Base-by-base conservation (phyloP, 345 rosid species). In the Streptanthus diversifolius region DNA sequence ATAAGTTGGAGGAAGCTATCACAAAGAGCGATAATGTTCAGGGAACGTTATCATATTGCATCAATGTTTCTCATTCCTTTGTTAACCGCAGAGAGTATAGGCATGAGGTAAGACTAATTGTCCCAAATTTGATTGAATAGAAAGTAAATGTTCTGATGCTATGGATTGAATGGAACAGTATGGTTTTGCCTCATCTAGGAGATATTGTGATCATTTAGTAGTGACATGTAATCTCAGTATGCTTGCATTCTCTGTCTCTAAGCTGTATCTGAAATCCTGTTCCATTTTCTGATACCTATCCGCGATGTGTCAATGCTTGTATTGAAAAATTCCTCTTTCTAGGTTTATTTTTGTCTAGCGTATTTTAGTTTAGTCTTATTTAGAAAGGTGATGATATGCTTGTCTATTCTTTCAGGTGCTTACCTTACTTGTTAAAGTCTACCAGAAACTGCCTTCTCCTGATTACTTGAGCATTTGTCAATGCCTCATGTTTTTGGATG, bases 1-100 rank as follows among this genome's bases (percentile, higher is more conserved):
- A 95, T 80, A 95, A 92, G 81, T 90, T 95, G 62, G 93, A 95
- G 85, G 98, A 95, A 79, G 97, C 99, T 76, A 89, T 95, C 57
- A 85, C 82, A 22, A 84, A 84, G 83, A 95, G 99, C 58, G 96
- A 92, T 64, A 92, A 95, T 73, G 87, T 95, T 58, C 87, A 84
- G 47, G 97, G 90, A 45, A 84, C 91, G 48, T 84, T 95, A 57
- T 81, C 92, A 51, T 92, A 92, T 67, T 90, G 96, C 84, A 92
- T 88, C 57, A 81, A 87, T 53, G 85, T 92, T 33, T 92, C 99
- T 58, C 97, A 95, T 82, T 84, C 97, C 27, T 92, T 85, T 57
- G 91, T 95, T 39, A 87, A 92, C 77, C 89, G 89, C 52, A 84
- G 98, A 79, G 98, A 95, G 77, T 95, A 90, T 73, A 88, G 99